phyloP scores from a whole-genome alignment of 1,284 basidiomycete species.

The Puccinia polysora region DNA sequence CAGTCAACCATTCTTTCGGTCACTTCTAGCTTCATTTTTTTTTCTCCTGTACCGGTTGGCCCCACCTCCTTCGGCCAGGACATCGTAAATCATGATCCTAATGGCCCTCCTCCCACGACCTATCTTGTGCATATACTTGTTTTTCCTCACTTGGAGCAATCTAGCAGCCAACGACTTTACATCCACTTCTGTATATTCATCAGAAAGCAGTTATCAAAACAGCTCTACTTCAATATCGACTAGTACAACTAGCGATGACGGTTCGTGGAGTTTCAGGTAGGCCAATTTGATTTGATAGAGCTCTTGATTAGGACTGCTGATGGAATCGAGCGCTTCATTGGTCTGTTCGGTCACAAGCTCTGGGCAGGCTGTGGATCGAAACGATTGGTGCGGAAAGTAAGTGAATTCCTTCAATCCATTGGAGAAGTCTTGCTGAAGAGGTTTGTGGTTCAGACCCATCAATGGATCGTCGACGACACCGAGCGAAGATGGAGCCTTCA shows the following conservation, averaged over 20 bases:
- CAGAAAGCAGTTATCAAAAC: not conserved
- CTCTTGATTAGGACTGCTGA: too few relatives aligned
- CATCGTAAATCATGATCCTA: not conserved
- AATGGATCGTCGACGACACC: not conserved
- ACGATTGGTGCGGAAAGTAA: conserved; percentile 32
- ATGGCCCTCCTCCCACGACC: not conserved
- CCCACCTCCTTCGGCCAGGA: not conserved
- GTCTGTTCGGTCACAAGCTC: too few relatives aligned
- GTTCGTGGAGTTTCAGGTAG: not conserved
- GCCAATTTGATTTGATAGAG: not conserved
- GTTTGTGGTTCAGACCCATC: not conserved
- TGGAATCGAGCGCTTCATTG: too few relatives aligned
- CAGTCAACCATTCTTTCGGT: not conserved
- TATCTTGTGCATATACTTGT: not conserved
- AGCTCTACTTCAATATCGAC: not conserved
- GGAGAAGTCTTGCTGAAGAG: not conserved
- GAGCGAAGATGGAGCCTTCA: not conserved
- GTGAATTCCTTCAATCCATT: not conserved
- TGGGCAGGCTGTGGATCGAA: not conserved
- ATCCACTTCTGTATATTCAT: not conserved
- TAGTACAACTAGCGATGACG: not conserved
- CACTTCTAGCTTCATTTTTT: not conserved
- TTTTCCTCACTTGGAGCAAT: not conserved
- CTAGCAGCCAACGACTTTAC: conserved; percentile 1
- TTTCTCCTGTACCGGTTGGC: not conserved